These are phyloP conservation scores for Oryza longistaminata DNA, from an alignment of 176 grass and related monocot genomes.

Conservation along the genomic window DNA sequence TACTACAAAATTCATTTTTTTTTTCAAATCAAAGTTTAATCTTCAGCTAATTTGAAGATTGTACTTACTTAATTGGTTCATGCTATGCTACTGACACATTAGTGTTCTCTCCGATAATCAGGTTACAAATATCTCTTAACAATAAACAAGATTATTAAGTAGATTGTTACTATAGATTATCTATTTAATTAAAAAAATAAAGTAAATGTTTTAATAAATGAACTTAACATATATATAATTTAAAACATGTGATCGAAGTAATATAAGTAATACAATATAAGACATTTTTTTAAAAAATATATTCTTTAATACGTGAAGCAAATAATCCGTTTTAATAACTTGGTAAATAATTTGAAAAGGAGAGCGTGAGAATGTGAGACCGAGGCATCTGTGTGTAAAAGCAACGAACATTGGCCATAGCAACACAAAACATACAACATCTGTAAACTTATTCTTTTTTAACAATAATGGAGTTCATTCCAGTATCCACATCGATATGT, in stretches of 20 bases:
- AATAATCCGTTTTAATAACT: no score
- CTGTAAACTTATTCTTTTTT: neutral
- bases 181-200: no score
- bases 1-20: no score
- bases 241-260: no score
- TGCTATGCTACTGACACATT: neutral
- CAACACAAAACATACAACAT: neutral
- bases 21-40: neutral
- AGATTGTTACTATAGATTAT: no score
- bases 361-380: neutral
- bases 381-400: neutral
- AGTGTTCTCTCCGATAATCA: neutral
- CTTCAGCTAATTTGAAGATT: neutral
- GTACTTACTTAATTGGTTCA: neutral
- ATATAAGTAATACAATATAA: no score
- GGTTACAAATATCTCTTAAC: neutral
- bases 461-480: neutral
- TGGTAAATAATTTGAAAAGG: no score
- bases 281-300: no score
- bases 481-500: no score
- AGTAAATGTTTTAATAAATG: no score
- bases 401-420: neutral
- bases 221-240: no score
- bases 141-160: neutral
- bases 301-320: no score